phyloP scores from a whole-genome alignment of 1,139 yeast species.

The Hanseniaspora sp. region DNA sequence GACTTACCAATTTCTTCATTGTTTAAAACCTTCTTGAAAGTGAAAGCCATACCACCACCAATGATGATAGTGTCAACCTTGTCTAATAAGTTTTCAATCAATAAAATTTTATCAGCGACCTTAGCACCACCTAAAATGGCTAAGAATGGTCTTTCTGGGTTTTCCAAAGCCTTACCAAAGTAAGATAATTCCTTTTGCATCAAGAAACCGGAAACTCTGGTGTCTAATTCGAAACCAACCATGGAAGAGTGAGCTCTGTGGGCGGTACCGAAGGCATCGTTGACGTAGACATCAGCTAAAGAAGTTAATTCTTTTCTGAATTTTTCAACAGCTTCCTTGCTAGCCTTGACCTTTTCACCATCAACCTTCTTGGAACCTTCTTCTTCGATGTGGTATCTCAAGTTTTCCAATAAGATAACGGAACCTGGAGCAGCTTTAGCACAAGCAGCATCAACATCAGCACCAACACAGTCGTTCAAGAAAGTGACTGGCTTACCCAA shows the following conservation, averaged over 20 bases:
- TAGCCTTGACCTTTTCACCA: conserved; percentile 85
- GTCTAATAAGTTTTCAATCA: conserved; percentile 90
- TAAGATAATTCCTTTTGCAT: conserved; percentile 92
- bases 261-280: conserved; percentile 97
- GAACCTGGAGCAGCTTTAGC: conserved; percentile 56
- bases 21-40: conserved; percentile 86
- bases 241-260: conserved; percentile 98
- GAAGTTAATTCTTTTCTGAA: conserved; percentile 81
- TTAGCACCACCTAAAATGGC: conserved; percentile 98
- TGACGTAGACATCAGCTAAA: conserved; percentile 88
- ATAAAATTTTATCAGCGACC: conserved; percentile 94
- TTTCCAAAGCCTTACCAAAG: conserved; percentile 94
- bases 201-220: conserved; percentile 94
- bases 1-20: conserved; percentile 80
- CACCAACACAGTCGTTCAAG: conserved; percentile 79
- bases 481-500: conserved; percentile 62
- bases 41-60: conserved; percentile 99
- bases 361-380: conserved; percentile 87
- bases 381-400: conserved; percentile 93
- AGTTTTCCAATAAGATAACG: conserved; percentile 74
- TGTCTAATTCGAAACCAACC: conserved; percentile 88
- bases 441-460: conserved; percentile 69
- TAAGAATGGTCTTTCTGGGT: conserved; percentile 92
- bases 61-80: conserved; percentile 85
- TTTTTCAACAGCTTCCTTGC: conserved; percentile 63